These are phyloP conservation scores for Triticum urartu DNA, from an alignment of 176 grass and related monocot genomes.

Conservation along the genomic window DNA sequence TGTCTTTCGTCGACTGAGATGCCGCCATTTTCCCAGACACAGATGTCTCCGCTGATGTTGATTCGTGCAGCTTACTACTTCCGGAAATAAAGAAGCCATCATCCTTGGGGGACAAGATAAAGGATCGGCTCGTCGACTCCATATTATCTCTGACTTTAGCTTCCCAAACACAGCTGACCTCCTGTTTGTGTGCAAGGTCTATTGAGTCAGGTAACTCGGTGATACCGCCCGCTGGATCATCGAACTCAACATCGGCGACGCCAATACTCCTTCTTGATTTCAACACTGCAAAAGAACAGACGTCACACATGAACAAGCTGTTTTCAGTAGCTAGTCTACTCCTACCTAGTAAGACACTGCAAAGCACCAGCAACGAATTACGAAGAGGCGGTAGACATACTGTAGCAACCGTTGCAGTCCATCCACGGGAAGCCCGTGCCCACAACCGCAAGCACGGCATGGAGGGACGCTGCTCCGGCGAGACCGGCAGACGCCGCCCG, in stretches of 20 bases:
- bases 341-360: neutral
- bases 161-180: neutral
- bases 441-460: constrained; percentile 3
- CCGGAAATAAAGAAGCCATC: constrained; percentile 27
- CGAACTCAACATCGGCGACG: neutral
- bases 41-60: constrained; percentile 10
- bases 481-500: neutral
- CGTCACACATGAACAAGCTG: neutral
- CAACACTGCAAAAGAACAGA: constrained; percentile 33
- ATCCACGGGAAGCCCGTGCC: constrained; percentile 13
- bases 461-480: neutral
- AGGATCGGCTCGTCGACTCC: neutral
- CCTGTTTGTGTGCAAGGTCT: neutral
- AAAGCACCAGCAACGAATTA: neutral
- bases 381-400: constrained; percentile 6
- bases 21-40: constrained; percentile 14
- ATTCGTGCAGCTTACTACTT: neutral
- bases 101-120: neutral
- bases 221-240: constrained; percentile 10
- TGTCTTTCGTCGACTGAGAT: neutral
- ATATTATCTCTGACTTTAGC: neutral
- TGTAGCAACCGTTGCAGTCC: constrained; percentile 41
- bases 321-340: neutral
- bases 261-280: constrained; percentile 29
- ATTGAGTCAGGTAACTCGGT: neutral